Evolutionary conservation across 805 yeast genomes (phyloP), one percentile per base, ranked within the genome.

Genomic region (Ogataea sp.): DNA sequence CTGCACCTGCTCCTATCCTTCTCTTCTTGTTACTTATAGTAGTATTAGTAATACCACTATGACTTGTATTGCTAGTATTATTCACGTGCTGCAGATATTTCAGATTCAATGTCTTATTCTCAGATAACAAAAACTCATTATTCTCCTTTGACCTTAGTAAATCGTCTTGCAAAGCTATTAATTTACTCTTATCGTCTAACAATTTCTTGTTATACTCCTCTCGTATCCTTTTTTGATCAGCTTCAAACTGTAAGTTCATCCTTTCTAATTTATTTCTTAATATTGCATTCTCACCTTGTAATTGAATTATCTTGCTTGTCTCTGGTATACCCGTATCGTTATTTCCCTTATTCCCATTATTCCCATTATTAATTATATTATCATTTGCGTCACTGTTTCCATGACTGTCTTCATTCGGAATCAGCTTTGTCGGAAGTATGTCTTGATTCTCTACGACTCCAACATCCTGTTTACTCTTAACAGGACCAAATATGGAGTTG

Each of bases 251-350:
- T 20, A 52, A 52, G 37, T 71, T 73, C 3, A 73, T 44, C 32
- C 71, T 68, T 17, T 69, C 61, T 17, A 83, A 60, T 48, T 79
- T 85, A 9, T 80, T 75, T 39, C 94, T 65, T 15, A 89, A 64
- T 27, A 88, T 79, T 13, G 93, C 79, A 28, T 84, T 78, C 52
- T 89, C 96, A 2, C 97, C 97, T 40, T 73, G 70, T 11, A 80
- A 57, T n/a, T 72, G 73, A 33, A 73, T 54, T 23, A 79, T 53
- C 3, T 34, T 31, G 6, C 27, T 20, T 3, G 27, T 20, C 6
- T 13, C 21, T 16, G 35, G 27, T 23, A 23, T 20, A 16, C 25
- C 35, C 7, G 25, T 32, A 27, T 6, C 16, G 4, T 32, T 11
- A 10, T 16, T 23, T 20, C 25, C 16, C 9, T 7, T 20, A n/a